Evolutionary conservation across 257 asterid species (phyloP).

Genomic region (Nicotiana paniculata): DNA sequence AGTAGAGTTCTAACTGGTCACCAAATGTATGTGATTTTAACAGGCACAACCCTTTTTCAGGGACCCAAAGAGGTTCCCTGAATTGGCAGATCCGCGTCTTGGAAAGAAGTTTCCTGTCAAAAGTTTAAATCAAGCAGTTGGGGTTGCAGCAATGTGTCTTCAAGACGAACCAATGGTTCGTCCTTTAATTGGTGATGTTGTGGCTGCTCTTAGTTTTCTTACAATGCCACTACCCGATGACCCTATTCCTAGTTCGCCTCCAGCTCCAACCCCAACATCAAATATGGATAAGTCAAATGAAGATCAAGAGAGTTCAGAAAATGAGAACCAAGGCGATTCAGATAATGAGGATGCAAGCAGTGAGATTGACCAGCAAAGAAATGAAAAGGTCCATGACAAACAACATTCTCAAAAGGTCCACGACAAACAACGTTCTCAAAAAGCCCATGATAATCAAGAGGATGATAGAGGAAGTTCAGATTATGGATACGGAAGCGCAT

Average conservation of each 20-base stretch:
- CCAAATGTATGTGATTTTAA: slow-evolving; percentile 5
- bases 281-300: slow-evolving; percentile 5
- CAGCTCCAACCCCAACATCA: slow-evolving; percentile 17
- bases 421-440: neutral
- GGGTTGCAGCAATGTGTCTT: slow-evolving; percentile 79
- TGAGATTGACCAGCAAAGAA: too few relatives aligned
- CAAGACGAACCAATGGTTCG: slow-evolving; percentile 73
- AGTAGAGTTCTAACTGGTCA: neutral
- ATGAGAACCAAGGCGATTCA: slow-evolving; percentile 17
- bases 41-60: slow-evolving; percentile 61
- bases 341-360: slow-evolving; percentile 6
- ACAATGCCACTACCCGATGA: slow-evolving; percentile 49
- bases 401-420: neutral
- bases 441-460: neutral
- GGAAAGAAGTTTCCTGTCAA: slow-evolving; percentile 28
- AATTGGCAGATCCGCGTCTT: slow-evolving; percentile 67
- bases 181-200: slow-evolving; percentile 59
- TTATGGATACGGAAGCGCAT: neutral
- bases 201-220: slow-evolving; percentile 61
- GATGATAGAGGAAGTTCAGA: slow-evolving; percentile 12
- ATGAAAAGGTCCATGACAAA: neutral
- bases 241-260: slow-evolving; percentile 28
- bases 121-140: slow-evolving; percentile 69
- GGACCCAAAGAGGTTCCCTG: slow-evolving; percentile 54
- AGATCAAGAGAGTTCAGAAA: slow-evolving; percentile 14